Evolutionary conservation across 352 stramenopile species (phyloP).

Genomic region (Blastocystis sp.): DNA sequence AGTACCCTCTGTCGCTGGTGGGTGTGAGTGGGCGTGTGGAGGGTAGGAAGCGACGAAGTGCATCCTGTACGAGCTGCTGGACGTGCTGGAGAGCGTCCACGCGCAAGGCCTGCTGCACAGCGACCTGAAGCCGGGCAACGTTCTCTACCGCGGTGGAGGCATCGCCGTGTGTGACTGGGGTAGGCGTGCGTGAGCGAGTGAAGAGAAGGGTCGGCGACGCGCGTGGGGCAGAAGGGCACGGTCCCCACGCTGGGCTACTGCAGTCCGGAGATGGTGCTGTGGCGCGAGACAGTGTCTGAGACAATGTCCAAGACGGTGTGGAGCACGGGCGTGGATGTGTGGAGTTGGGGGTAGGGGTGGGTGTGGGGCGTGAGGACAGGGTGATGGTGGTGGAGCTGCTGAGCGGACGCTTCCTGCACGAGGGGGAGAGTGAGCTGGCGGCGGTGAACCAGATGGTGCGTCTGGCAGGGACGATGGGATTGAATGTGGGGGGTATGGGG

Average conservation of each 20-base stretch:
- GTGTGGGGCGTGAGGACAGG: background rate
- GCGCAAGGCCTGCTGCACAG: background rate
- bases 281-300: background rate
- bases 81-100: background rate
- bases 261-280: constrained; percentile 2
- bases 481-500: background rate
- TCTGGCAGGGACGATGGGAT: background rate
- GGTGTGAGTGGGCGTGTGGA: background rate
- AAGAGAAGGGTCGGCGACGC: background rate
- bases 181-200: too few relatives aligned
- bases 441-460: background rate
- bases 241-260: constrained; percentile 30
- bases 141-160: background rate
- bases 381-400: constrained; percentile 10
- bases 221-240: too few relatives aligned
- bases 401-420: background rate
- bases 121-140: constrained; percentile 23
- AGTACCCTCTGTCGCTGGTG: background rate
- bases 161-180: constrained; percentile 30
- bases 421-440: constrained; percentile 4
- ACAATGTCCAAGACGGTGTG: background rate
- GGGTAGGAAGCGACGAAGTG: background rate
- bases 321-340: constrained; percentile 5
- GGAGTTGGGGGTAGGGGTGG: constrained; percentile 8
- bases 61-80: constrained; percentile 17